Evolutionary conservation across 257 asterid species (phyloP).

Genomic region (Anisodus acutangulus): DNA sequence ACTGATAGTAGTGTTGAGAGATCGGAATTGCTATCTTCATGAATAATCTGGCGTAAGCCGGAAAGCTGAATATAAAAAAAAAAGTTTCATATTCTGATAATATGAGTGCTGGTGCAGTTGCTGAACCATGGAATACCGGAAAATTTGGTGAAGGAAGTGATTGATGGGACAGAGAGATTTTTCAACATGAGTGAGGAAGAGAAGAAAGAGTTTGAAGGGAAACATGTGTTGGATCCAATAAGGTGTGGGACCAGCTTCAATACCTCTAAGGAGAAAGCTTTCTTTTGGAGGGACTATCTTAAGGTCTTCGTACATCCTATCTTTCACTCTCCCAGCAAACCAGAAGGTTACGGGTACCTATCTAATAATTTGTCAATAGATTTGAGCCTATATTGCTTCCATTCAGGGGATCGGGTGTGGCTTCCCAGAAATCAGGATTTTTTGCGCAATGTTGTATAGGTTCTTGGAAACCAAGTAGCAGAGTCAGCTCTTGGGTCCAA

Average conservation of each 20-base stretch:
- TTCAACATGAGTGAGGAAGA: conserved; percentile 41
- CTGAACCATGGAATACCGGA: conserved; percentile 54
- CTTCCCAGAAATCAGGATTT: too few species aligned
- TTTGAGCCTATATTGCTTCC: too few species aligned
- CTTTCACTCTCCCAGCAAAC: conserved; percentile 50
- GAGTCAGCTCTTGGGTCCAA: too few species aligned
- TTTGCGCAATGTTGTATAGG: too few species aligned
- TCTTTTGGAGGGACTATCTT: conserved; percentile 54
- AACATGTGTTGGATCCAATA: conserved; percentile 44
- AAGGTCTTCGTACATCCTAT: conserved; percentile 52
- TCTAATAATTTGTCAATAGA: not conserved
- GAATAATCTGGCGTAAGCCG: too few species aligned
- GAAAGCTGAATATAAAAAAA: too few species aligned
- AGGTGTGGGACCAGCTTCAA: conserved; percentile 36
- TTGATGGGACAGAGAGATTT: conserved; percentile 36
- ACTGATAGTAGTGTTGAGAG: too few species aligned
- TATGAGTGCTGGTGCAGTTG: conserved; percentile 36
- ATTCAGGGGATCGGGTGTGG: too few species aligned
- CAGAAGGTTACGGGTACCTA: conserved; percentile 36
- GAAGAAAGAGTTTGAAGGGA: conserved; percentile 43
- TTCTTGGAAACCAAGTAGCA: too few species aligned
- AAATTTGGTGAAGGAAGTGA: conserved; percentile 27
- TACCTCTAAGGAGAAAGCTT: conserved; percentile 36
- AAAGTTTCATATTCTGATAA: too few species aligned
- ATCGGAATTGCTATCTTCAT: too few species aligned